Base-by-base conservation (phyloP, 164 flowering plant genomes). In the Nelumbo lutea region DNA sequence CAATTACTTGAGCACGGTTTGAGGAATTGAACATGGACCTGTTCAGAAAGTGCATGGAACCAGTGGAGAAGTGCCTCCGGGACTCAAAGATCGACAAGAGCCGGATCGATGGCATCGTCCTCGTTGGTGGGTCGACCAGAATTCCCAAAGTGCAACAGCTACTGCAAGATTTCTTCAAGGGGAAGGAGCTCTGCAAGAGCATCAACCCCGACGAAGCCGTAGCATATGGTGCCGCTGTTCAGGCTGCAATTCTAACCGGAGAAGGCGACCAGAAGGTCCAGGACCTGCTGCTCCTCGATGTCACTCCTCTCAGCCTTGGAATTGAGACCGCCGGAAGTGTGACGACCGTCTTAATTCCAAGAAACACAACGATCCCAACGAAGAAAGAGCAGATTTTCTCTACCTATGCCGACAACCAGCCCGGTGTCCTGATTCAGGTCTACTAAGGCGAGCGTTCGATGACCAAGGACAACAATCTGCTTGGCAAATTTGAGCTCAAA, bases 311-410 rank as follows among this genome's bases (percentile, higher is more conserved):
- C 2, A 27, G 42, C 38, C 61, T 58, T 3, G 61, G 61, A 7
- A 40, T 58, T 5, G 61, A 58, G 15, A 58, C 61, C 8, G 61
- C 61, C 38, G 61, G 61, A 27, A 42, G 61, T 27, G 61, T 58
- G 1, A 58, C 27, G 61, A 58, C 61, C 38, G 11, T 13, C 11
- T 50, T 50, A 13, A 6, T 50, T 50, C 53, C 53, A 8, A 9
- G 53, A 8, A 50, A 58, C 61, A 27, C 42, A 6, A 58, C 61
- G 0, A 38, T 58, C 9, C 61, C 61, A 38, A 58, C 61, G 9
- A 58, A 58, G 61, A 58, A 58, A 58, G 61, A 58, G 9, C 61
- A 58, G 42, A 58, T 58, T 27, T 58, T 58, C 42, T 58, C 61
- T 5, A 58, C 61, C 0, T 58, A 58, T 10, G 27, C 61, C 6